A percentile compares a stretch with the other conserved stretches of the same genome.
phyloP scores from a whole-genome alignment of 495 filamentous ascomycete genomes.

The Neurospora sp. region DNA sequence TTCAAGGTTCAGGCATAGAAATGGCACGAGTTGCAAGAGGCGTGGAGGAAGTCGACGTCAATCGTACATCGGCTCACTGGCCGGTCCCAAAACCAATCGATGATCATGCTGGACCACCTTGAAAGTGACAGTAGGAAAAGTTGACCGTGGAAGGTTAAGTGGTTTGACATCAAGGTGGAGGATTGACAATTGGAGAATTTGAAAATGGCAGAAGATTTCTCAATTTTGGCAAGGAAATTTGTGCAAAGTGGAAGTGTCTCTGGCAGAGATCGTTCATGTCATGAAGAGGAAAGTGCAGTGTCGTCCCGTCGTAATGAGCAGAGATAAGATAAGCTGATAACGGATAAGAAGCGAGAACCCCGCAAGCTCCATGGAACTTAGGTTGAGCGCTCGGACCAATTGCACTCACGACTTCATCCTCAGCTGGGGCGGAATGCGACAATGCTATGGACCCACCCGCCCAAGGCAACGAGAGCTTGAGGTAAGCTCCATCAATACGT shows the following conservation, averaged over 20 bases:
- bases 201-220: not conserved
- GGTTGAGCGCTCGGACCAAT: not conserved
- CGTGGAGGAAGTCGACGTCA: not conserved
- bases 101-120: not conserved
- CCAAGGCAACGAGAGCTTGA: conserved; percentile 14
- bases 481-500: conserved; percentile 8
- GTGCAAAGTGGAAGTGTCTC: not conserved
- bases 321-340: not conserved
- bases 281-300: not conserved
- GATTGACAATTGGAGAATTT: not conserved
- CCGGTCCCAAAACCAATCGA: not conserved
- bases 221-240: not conserved
- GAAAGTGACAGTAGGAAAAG: not conserved
- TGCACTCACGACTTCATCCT: not conserved
- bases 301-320: not conserved
- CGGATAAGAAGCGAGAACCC: not conserved
- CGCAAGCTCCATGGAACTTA: not conserved
- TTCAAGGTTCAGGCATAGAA: not conserved
- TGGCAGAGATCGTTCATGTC: not conserved
- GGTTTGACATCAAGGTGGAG: too few species aligned
- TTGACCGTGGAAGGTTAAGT: too few species aligned
- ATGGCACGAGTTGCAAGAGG: not conserved
- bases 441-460: not conserved
- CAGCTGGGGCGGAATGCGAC: not conserved
- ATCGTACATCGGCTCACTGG: not conserved